Conservation (phyloP, 257 asterid genomes). For the Paulownia fortunei region DNA sequence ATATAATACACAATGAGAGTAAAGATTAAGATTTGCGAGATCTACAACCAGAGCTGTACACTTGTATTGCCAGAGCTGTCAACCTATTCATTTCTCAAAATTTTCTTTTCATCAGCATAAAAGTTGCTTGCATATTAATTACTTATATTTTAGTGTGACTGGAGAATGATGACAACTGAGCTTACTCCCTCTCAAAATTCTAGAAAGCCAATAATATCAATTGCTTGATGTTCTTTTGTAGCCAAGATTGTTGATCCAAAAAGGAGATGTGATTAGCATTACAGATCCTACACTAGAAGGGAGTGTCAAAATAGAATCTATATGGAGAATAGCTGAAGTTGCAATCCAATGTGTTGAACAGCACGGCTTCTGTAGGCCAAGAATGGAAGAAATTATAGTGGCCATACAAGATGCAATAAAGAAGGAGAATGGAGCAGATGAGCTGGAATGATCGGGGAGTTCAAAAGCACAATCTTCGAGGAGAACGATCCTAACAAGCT, state of each 20-base stretch:
- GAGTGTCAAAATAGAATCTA: slow-evolving; percentile 71
- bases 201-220: not conserved
- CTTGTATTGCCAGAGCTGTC: not conserved
- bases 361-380: slow-evolving; percentile 78
- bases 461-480: slow-evolving; percentile 80
- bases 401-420: slow-evolving; percentile 88
- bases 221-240: slow-evolving; percentile 30
- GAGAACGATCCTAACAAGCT: slow-evolving; percentile 86
- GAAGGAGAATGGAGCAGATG: slow-evolving; percentile 82
- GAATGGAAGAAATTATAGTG: slow-evolving; percentile 86
- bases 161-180: not conserved
- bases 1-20: too few species aligned
- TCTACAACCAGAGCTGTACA: too few species aligned
- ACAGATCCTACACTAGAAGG: slow-evolving; percentile 74
- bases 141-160: too few species aligned
- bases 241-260: slow-evolving; percentile 89
- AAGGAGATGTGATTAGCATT: slow-evolving; percentile 89
- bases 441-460: slow-evolving; percentile 59
- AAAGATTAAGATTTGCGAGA: too few species aligned
- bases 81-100: too few species aligned
- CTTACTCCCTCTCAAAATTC: not conserved
- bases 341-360: slow-evolving; percentile 93
- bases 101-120: too few species aligned
- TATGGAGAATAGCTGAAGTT: slow-evolving; percentile 93
- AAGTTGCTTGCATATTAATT: too few species aligned